phyloP scores from a whole-genome alignment of 176 grass and related monocot species.

The Cenchrus purpureus region DNA sequence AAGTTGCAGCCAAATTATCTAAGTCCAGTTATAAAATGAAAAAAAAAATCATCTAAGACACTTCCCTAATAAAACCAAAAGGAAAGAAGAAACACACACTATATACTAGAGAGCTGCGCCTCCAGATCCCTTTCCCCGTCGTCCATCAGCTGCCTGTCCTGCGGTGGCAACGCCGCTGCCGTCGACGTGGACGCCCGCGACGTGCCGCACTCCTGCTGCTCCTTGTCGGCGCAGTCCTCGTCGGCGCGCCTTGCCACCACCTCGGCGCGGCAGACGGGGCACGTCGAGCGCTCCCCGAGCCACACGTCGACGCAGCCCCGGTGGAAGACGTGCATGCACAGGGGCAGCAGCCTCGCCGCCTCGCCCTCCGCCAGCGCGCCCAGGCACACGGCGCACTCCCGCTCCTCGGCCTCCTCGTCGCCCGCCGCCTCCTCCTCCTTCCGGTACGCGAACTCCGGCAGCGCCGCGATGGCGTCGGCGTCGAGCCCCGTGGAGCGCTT shows the following conservation, averaged over 20 bases:
- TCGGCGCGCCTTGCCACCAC: not conserved
- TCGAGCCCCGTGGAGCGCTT: constrained; percentile 39
- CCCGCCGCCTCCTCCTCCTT: not conserved
- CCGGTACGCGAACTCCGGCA: constrained; percentile 46
- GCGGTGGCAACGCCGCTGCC: not conserved
- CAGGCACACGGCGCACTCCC: constrained; percentile 63
- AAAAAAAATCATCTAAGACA: no score
- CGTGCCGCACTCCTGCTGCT: not conserved
- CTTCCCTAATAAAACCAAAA: no score
- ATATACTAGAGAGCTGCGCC: constrained; percentile 22
- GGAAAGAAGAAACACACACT: no score
- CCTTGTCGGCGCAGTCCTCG: not conserved
- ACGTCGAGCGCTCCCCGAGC: constrained; percentile 57
- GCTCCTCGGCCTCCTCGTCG: not conserved
- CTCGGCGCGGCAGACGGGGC: constrained; percentile 59
- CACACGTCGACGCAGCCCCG: constrained; percentile 63
- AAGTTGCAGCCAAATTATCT: not conserved
- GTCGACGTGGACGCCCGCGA: constrained; percentile 6
- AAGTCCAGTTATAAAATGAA: no score
- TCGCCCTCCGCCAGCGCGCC: constrained; percentile 47
- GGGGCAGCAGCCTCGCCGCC: constrained; percentile 47
- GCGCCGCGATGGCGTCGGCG: constrained; percentile 43
- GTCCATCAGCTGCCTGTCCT: not conserved
- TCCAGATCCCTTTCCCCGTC: constrained; percentile 49
- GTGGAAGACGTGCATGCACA: constrained; percentile 72